Conservation (phyloP, 2,329 filamentous ascomycete genomes). For the Botryotinia calthae region DNA sequence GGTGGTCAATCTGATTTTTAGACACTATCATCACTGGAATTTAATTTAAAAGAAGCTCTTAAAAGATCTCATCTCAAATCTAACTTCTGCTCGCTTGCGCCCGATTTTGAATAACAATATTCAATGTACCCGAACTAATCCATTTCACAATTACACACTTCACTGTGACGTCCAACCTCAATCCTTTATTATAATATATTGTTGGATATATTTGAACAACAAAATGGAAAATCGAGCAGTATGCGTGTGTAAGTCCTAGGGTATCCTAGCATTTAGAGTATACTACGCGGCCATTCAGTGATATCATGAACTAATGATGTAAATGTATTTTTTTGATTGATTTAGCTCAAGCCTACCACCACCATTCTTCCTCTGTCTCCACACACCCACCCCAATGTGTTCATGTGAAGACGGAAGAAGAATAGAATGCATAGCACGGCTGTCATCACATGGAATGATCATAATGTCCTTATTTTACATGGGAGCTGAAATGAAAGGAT, state of each 20-base stretch:
- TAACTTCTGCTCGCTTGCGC: neutral
- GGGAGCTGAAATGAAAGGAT: too few species aligned
- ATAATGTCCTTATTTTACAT: too few species aligned
- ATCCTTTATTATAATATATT: too few species aligned
- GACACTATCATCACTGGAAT: neutral
- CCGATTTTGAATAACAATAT: neutral
- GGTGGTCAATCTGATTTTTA: neutral
- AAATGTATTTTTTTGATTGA: neutral
- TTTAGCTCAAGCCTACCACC: too few species aligned
- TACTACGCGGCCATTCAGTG: fast-evolving
- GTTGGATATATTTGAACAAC: neutral
- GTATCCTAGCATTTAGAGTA: neutral
- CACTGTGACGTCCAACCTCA: neutral
- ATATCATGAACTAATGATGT: neutral
- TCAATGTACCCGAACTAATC: neutral
- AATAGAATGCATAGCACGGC: too few species aligned
- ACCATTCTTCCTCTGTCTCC: too few species aligned
- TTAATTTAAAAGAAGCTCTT: neutral
- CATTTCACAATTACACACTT: neutral
- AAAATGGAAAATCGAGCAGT: neutral
- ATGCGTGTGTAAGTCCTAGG: neutral
- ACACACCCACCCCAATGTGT: too few species aligned
- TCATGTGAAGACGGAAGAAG: too few species aligned
- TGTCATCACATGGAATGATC: too few species aligned
- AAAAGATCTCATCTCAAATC: neutral